Evolutionary conservation across 2,329 filamentous ascomycete species (phyloP).

Genomic region (Xylaria sp.): DNA sequence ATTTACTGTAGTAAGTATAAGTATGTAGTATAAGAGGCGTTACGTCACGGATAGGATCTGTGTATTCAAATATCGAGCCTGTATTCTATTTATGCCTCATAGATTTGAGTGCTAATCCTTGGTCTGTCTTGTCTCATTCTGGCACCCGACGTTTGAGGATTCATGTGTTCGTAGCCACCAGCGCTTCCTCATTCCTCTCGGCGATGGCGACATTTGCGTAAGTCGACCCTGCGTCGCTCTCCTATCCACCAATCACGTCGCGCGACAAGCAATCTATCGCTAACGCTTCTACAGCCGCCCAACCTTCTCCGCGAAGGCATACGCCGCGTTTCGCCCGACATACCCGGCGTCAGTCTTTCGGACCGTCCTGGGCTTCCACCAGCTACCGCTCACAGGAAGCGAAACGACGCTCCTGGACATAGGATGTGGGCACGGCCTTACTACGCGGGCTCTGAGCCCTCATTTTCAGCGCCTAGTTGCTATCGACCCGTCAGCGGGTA

Average conservation of each 20-base stretch:
- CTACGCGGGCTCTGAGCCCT: constrained; percentile 59
- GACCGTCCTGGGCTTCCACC: constrained; percentile 60
- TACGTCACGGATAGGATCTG: neutral
- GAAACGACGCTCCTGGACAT: constrained; percentile 57
- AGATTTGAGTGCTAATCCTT: neutral
- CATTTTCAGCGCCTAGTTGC: constrained; percentile 58
- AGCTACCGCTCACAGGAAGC: constrained; percentile 33
- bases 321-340: constrained; percentile 64
- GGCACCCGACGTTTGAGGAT: neutral
- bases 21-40: no score
- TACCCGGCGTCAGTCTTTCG: constrained; percentile 63
- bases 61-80: neutral
- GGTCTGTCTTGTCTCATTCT: neutral
- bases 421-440: constrained; percentile 67
- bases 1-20: no score
- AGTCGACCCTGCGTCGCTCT: constrained; percentile 29
- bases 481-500: constrained; percentile 62
- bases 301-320: constrained; percentile 61
- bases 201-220: constrained; percentile 57
- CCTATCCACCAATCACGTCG: constrained; percentile 10
- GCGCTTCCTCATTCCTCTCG: neutral
- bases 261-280: constrained; percentile 8
- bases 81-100: neutral
- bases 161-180: neutral
- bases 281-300: constrained; percentile 51